Evolutionary conservation across 768 basidiomycete species (phyloP).

Genomic region (Infundibulicybe gibba): DNA sequence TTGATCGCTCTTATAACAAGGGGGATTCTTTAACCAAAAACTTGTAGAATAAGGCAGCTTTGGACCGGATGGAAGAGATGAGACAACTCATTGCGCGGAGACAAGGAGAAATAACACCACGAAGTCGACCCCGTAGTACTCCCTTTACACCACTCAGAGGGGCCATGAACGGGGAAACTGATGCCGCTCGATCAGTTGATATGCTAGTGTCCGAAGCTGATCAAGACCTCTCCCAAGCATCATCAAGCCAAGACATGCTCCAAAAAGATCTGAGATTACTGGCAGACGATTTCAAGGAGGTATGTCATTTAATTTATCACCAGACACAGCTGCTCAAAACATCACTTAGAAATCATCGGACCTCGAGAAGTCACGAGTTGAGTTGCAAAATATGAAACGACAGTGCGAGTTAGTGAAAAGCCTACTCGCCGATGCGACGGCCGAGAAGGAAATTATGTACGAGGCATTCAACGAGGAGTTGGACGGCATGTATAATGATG

Average conservation of each 20-base stretch:
- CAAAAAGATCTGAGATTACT: conserved; percentile 47
- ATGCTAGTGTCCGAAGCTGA: conserved; percentile 57
- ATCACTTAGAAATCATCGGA: conserved; percentile 55
- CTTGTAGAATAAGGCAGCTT: conserved; percentile 66
- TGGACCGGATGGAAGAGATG: conserved; percentile 83
- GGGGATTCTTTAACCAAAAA: not conserved
- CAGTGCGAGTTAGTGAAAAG: conserved; percentile 80
- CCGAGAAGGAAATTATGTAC: conserved; percentile 92
- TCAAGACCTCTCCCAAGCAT: conserved; percentile 44
- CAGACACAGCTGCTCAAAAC: not conserved
- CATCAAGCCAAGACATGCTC: conserved; percentile 53
- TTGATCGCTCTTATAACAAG: conserved; percentile 3
- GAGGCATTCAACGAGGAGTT: conserved; percentile 95
- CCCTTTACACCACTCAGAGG: conserved; percentile 24
- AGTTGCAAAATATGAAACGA: conserved; percentile 65
- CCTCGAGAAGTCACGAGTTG: conserved; percentile 56
- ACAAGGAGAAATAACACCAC: conserved; percentile 48
- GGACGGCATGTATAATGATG: conserved; percentile 86
- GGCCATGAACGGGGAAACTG: conserved; percentile 23
- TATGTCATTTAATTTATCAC: conserved; percentile 20
- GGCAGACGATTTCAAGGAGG: conserved; percentile 54
- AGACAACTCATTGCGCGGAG: conserved; percentile 64
- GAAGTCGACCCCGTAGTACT: conserved; percentile 39
- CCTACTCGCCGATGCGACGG: conserved; percentile 70
- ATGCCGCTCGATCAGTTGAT: conserved; percentile 44